phyloP scores from a whole-genome alignment of 208 protist species.

The Leishmania major region DNA sequence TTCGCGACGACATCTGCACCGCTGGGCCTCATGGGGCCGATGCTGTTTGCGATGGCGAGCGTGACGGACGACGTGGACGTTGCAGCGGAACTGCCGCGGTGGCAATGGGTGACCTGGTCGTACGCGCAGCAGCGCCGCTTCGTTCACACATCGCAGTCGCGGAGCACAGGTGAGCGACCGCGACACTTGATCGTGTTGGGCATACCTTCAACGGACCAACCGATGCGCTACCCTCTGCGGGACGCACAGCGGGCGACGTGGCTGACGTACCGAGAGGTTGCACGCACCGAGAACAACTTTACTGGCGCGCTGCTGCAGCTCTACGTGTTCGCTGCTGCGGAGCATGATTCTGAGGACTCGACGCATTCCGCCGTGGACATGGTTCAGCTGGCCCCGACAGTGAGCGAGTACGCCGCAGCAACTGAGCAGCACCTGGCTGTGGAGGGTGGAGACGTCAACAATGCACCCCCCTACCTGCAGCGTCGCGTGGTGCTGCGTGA shows the following conservation, averaged over 20 bases:
- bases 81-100: neutral
- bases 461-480: neutral
- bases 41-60: neutral
- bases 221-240: conserved; percentile 8
- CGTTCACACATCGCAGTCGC: conserved; percentile 5
- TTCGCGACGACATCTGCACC: conserved; percentile 2
- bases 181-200: neutral
- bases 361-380: neutral
- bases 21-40: conserved; percentile 16
- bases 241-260: conserved; percentile 45
- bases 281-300: conserved; percentile 34
- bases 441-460: neutral
- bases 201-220: neutral
- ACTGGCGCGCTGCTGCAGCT: neutral
- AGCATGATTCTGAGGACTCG: neutral
- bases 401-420: neutral
- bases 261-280: conserved; percentile 39
- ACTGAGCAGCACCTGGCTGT: neutral
- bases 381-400: neutral
- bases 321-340: no score
- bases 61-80: neutral
- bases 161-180: conserved; percentile 8
- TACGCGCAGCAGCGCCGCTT: conserved; percentile 9
- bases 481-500: neutral
- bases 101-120: neutral